Evolutionary conservation across 164 flowering plant species (phyloP).

Genomic region (Chimonanthus salicifolius): DNA sequence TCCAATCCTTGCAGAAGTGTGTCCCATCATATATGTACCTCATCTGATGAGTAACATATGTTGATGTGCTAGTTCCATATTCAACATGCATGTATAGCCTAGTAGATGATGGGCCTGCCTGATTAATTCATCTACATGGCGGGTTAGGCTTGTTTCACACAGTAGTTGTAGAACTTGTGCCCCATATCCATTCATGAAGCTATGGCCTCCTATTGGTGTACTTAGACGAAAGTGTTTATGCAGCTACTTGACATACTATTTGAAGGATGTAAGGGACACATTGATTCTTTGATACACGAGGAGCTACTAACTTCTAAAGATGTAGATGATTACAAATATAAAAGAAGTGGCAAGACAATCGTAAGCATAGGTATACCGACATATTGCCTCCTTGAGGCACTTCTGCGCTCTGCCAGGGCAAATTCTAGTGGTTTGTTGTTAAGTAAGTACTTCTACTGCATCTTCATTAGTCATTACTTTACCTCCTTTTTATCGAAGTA

Average conservation of each 20-base stretch:
- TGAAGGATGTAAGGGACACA: constrained; percentile 44
- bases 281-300: constrained; percentile 48
- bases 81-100: not conserved
- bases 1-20: not conserved
- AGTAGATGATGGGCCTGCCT: not conserved
- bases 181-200: not conserved
- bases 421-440: constrained; percentile 58
- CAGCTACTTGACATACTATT: constrained; percentile 62
- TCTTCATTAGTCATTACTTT: not conserved
- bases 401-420: constrained; percentile 67
- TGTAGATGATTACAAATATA: constrained; percentile 59
- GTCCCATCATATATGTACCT: not conserved
- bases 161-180: not conserved
- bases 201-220: not conserved
- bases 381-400: constrained; percentile 58
- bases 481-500: not conserved
- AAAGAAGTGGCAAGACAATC: constrained; percentile 34
- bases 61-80: not conserved
- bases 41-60: not conserved
- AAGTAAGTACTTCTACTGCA: constrained; percentile 39
- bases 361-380: constrained; percentile 74
- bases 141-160: not conserved
- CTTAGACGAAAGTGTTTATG: constrained; percentile 6
- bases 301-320: constrained; percentile 62
- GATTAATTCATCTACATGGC: not conserved